phyloP scores from a whole-genome alignment of 2,329 filamentous ascomycete species.

The Fusarium subtropicale region DNA sequence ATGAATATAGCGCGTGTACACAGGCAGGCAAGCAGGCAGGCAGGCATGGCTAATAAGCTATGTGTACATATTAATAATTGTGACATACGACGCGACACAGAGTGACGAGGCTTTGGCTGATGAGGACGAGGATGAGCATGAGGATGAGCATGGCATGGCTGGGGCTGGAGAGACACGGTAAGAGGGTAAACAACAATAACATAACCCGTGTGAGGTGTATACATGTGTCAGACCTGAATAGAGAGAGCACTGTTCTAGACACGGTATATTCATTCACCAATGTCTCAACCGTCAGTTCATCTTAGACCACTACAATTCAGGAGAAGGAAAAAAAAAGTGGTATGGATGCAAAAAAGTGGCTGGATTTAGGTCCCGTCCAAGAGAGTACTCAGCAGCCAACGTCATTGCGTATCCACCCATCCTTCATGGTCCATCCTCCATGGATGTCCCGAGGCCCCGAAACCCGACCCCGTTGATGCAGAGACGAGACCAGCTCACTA shows the following conservation, averaged over 20 bases:
- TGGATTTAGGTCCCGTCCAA: constrained; percentile 2
- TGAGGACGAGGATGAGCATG: constrained; percentile 19
- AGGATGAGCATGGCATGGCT: constrained; percentile 17
- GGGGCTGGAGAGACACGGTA: constrained; percentile 17
- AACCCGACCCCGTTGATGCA: constrained; percentile 46
- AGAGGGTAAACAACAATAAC: constrained; percentile 24
- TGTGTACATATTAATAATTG: neutral
- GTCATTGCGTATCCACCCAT: constrained; percentile 49
- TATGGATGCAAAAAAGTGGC: neutral
- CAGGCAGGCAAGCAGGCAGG: neutral
- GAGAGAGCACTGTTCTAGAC: constrained; percentile 25
- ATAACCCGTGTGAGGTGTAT: constrained; percentile 2
- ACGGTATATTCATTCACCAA: constrained; percentile 9
- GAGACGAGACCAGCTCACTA: constrained; percentile 25
- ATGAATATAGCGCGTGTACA: constrained; percentile 18
- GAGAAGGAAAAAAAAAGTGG: constrained; percentile 15
- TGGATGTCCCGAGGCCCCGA: constrained; percentile 46
- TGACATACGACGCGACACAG: constrained; percentile 9
- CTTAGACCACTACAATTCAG: constrained; percentile 2
- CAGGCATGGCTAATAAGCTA: constrained; percentile 6
- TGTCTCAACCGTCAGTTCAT: neutral
- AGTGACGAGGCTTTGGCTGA: constrained; percentile 22
- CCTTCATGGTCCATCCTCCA: constrained; percentile 2
- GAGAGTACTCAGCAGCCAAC: constrained; percentile 37
- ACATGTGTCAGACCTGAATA: constrained; percentile 9